Evolutionary conservation across 257 asterid species (phyloP), one percentile per base, ranked within the genome.

Genomic region (Nicotiana tabacum): DNA sequence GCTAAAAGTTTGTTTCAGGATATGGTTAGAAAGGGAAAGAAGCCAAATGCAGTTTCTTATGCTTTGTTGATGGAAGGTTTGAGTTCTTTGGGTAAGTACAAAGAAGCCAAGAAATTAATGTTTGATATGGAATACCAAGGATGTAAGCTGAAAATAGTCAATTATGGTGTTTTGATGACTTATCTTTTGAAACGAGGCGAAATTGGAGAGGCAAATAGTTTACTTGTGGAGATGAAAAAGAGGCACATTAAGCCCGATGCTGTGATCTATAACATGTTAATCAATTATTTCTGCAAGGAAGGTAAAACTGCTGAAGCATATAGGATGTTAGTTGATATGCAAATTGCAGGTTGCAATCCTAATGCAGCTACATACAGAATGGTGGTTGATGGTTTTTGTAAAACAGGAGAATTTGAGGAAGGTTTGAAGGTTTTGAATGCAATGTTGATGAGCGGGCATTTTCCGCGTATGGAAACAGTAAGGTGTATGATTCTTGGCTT

Each of bases 41-140:
- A 83, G 30, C 91, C 95, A 2, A 92, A 94, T 76, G 91, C 91
- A 2, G 92, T 96, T 13, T 92, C 94, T 0, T 96, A 94, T 48
- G 95, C 93, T 64, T 77, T 92, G 83, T 60, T 93, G 72, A 96
- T 94, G 99, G 95, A 94, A 85, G 97, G 97, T 61, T 85, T 94
- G 11, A 91, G 98, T 82, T 76, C 57, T 81, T 69, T 55, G 17
- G 97, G 93, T 16, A 88, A 82, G 84, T 90, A 84, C 74, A 86
- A 89, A 9, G 97, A 93, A 56, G 98, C 99, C 2, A 91, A 89
- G 87, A 94, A 96, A 65, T 56, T 92, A 83, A 93, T 96, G 97
- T 94, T 94, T 77, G 98, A 96, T 83, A 96, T 96, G 99, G 98
- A 92, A 85, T 94, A 96, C 86, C 97, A 85, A 46, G 97, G 97